Percentiles rank a stretch among this genome's conserved stretches.
Evolutionary conservation across 805 yeast genomes (phyloP).

Genomic region (Metschnikowia anglica): DNA sequence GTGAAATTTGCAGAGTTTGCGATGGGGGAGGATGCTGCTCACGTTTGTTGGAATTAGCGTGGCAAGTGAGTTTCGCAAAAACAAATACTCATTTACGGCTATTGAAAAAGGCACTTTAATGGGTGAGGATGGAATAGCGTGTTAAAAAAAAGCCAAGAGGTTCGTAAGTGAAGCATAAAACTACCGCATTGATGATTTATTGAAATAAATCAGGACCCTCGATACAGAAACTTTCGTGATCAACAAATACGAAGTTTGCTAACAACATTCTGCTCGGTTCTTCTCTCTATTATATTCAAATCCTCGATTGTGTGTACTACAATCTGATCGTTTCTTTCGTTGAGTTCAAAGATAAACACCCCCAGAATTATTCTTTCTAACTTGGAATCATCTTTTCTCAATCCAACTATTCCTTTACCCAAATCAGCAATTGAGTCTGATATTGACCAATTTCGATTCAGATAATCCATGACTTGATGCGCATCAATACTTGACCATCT

Average conservation of each 20-base stretch:
- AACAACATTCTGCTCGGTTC: conserved; percentile 11
- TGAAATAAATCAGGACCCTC: neutral
- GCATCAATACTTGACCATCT: conserved; percentile 40
- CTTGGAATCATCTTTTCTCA: conserved; percentile 24
- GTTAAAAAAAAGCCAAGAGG: too few relatives aligned
- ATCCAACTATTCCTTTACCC: conserved; percentile 35
- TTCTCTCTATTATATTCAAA: conserved; percentile 54
- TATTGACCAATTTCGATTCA: conserved; percentile 21
- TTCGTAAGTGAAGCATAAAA: too few relatives aligned
- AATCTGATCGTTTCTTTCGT: conserved; percentile 52
- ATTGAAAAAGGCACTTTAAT: neutral
- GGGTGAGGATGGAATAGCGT: too few relatives aligned
- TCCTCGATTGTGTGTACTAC: conserved; percentile 66
- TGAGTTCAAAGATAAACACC: conserved; percentile 63
- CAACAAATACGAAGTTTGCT: conserved; percentile 19
- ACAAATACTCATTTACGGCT: neutral
- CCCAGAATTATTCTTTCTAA: conserved; percentile 51
- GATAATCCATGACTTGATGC: conserved; percentile 15
- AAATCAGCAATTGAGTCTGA: conserved; percentile 28
- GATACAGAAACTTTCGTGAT: neutral
- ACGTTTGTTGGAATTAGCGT: neutral
- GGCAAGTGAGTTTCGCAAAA: neutral
- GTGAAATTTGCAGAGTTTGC: conserved; percentile 7
- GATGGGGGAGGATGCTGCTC: conserved; percentile 1
- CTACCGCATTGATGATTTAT: too few relatives aligned